These are phyloP conservation scores for Aspergillus ibericus DNA, from an alignment of 2,329 filamentous ascomycete genomes.

Conservation along the genomic window DNA sequence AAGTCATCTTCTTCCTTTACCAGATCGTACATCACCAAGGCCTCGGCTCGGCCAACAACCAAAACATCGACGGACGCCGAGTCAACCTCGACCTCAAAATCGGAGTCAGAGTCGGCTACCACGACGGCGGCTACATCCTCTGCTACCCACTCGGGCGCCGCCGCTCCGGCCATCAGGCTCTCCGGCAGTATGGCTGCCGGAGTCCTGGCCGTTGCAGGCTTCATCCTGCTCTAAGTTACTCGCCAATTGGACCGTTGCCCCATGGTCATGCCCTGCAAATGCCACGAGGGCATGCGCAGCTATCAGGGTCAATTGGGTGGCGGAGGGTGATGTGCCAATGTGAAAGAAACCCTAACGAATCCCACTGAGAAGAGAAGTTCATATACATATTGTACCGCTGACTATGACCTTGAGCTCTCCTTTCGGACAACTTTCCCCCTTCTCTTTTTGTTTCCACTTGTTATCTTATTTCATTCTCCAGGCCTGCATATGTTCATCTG, in stretches of 20 bases:
- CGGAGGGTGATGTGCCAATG: background rate
- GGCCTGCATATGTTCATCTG: background rate
- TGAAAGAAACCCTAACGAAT: background rate
- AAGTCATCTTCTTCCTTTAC: constrained; percentile 3
- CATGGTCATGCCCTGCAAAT: background rate
- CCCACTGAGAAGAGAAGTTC: background rate
- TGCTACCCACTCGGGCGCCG: constrained; percentile 20
- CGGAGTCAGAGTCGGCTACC: background rate
- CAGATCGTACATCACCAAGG: constrained; percentile 23
- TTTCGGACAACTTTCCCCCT: background rate
- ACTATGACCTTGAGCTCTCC: background rate
- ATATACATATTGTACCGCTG: background rate
- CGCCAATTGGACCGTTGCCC: background rate
- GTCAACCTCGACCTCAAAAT: background rate
- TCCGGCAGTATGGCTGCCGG: constrained; percentile 32
- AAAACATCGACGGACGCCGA: background rate
- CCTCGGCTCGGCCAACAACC: constrained; percentile 12
- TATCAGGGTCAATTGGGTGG: background rate
- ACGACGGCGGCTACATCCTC: constrained; percentile 12
- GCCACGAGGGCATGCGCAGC: background rate
- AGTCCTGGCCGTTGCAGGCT: constrained; percentile 32
- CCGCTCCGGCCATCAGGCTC: constrained; percentile 22
- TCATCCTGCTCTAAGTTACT: constrained; percentile 33
- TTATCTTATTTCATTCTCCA: background rate
- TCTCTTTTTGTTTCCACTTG: background rate